A percentile compares a stretch with the other conserved stretches of the same genome.
Conservation (phyloP, 2,329 filamentous ascomycete species). For the Aspergillus sp. region DNA sequence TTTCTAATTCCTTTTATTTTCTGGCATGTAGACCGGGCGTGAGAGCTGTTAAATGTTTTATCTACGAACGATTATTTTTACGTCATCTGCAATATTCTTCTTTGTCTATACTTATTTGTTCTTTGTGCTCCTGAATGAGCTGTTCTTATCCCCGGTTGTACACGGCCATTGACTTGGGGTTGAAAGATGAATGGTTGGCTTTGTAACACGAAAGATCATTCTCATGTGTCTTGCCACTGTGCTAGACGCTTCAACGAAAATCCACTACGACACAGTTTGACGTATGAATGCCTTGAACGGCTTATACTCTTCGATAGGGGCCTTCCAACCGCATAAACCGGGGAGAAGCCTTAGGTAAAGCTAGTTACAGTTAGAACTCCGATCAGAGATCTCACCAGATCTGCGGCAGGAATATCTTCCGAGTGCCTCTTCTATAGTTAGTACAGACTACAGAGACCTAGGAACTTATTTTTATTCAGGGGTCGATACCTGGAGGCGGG, state of each 20-base stretch:
- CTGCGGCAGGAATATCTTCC: neutral
- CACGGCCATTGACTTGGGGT: slow-evolving; percentile 14
- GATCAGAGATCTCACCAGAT: neutral
- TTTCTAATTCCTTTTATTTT: slow-evolving; percentile 16
- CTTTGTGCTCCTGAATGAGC: slow-evolving; percentile 1
- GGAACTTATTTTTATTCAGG: neutral
- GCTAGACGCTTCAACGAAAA: slow-evolving; percentile 2
- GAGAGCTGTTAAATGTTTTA: slow-evolving; percentile 22
- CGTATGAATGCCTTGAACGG: neutral
- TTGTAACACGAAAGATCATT: slow-evolving; percentile 19
- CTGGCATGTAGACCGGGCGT: slow-evolving; percentile 22
- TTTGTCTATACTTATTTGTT: slow-evolving; percentile 18
- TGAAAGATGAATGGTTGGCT: slow-evolving; percentile 15
- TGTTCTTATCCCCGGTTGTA: neutral
- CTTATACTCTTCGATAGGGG: neutral
- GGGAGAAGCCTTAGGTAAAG: neutral
- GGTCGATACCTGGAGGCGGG: neutral
- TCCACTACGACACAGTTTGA: neutral
- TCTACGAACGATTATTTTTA: slow-evolving; percentile 17
- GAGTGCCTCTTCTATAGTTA: neutral
- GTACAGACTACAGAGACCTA: no score
- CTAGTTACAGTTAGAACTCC: neutral
- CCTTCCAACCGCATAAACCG: neutral
- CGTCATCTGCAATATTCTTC: slow-evolving; percentile 11
- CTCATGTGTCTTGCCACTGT: neutral